Percentiles rank a stretch among this genome's conserved stretches.
Conservation (phyloP, 441 rosid species). For the Adansonia gregorii region DNA sequence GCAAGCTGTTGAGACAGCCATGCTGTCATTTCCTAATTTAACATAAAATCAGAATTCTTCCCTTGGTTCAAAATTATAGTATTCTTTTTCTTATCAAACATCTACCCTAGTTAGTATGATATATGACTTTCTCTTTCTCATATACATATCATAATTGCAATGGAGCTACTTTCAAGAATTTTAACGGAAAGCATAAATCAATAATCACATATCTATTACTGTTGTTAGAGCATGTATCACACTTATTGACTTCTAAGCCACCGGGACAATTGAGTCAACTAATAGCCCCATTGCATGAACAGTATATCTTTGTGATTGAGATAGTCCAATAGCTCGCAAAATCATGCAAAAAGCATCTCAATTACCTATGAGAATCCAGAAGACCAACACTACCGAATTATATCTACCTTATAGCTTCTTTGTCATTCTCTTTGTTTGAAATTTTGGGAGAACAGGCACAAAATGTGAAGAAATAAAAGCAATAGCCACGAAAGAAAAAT, state of each 20-base stretch:
- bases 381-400: background rate
- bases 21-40: background rate
- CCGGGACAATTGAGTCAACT: background rate
- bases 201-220: background rate
- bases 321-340: constrained; percentile 7
- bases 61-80: background rate
- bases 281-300: background rate
- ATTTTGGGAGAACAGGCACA: constrained; percentile 2
- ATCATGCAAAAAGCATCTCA: background rate
- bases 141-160: background rate
- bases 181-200: background rate
- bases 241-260: constrained; percentile 8
- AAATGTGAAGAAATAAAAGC: constrained; percentile 1
- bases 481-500: background rate
- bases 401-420: background rate
- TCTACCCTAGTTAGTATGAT: background rate
- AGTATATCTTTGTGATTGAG: background rate
- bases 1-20: background rate
- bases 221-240: background rate
- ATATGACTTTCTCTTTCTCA: background rate
- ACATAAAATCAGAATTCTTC: background rate
- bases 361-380: background rate
- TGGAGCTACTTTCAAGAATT: background rate
- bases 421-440: background rate
- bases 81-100: background rate